A percentile compares a stretch with the other conserved stretches of the same genome.
These are phyloP conservation scores for Coffea eugenioides DNA, from an alignment of 257 asterid species.

Conservation along the genomic window DNA sequence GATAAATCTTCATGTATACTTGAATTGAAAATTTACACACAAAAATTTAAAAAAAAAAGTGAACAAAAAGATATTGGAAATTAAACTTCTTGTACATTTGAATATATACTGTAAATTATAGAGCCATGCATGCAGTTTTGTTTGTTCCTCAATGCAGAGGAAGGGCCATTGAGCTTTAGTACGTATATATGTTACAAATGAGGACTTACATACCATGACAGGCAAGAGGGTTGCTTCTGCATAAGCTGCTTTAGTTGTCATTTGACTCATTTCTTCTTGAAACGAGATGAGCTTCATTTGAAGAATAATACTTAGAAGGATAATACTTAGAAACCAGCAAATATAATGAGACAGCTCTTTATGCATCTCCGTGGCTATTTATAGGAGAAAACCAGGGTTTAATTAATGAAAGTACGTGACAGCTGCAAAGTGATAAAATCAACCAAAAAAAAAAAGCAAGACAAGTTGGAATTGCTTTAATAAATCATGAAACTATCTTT, in stretches of 20 bases:
- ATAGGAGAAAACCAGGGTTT: conserved; percentile 5
- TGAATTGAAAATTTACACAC: neutral
- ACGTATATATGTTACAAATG: no score
- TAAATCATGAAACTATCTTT: neutral
- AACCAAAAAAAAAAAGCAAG: conserved; percentile 11
- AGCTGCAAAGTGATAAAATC: neutral
- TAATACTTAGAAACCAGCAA: neutral
- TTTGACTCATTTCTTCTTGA: neutral
- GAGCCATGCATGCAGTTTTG: no score
- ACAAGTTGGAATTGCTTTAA: conserved; percentile 24
- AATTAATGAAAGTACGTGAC: neutral
- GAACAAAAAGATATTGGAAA: neutral
- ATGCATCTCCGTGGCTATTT: neutral
- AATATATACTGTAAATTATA: no score
- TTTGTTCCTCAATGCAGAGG: no score
- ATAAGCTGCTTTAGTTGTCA: conserved; percentile 1
- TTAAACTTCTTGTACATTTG: no score
- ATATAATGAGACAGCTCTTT: neutral
- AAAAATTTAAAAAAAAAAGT: neutral
- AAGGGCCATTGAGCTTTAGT: no score
- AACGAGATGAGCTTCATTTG: neutral
- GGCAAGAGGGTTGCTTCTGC: conserved; percentile 1
- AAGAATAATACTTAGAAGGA: neutral
- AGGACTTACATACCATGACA: conserved; percentile 5
- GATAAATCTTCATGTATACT: neutral